Percentiles rank a stretch among this genome's conserved stretches.
phyloP scores from a whole-genome alignment of 768 basidiomycete species.

The Phylloporus sp. region DNA sequence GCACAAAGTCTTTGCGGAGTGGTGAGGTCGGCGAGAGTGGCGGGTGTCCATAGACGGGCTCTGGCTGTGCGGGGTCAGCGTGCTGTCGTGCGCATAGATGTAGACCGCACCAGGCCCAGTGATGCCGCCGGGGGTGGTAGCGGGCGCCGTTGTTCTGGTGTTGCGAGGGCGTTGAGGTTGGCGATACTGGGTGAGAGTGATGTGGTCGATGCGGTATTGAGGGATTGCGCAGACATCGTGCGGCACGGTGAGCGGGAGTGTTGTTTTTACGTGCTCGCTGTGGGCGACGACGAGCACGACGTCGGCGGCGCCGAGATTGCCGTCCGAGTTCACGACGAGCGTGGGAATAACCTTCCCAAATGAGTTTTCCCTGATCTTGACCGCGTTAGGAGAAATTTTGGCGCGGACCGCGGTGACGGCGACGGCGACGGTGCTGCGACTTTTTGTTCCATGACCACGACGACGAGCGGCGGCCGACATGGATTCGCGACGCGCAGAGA shows the following conservation, averaged over 20 bases:
- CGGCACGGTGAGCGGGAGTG: slow-evolving; percentile 15
- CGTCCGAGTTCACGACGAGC: slow-evolving; percentile 8
- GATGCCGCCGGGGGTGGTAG: slow-evolving; percentile 38
- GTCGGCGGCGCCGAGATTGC: slow-evolving; percentile 14
- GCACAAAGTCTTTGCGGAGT: slow-evolving; percentile 57
- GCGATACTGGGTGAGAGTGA: slow-evolving; percentile 32
- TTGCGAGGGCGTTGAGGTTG: slow-evolving; percentile 28
- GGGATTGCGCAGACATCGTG: slow-evolving; percentile 26
- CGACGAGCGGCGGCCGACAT: slow-evolving; percentile 22
- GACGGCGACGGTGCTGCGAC: slow-evolving; percentile 13
- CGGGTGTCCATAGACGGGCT: slow-evolving; percentile 39
- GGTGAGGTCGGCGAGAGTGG: slow-evolving; percentile 52
- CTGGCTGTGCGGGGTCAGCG: slow-evolving; percentile 32
- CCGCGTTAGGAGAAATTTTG: slow-evolving; percentile 25
- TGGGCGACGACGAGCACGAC: slow-evolving; percentile 24
- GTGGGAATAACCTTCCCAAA: slow-evolving; percentile 25
- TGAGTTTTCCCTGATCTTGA: not conserved
- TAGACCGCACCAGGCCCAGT: slow-evolving; percentile 35
- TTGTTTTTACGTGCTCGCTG: slow-evolving; percentile 24
- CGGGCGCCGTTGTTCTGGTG: slow-evolving; percentile 34
- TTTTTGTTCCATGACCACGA: slow-evolving; percentile 32
- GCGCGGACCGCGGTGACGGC: slow-evolving; percentile 8
- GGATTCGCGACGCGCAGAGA: slow-evolving; percentile 34
- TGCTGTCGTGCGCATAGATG: not conserved
- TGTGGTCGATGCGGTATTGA: slow-evolving; percentile 32